Conservation (phyloP, 2,329 filamentous ascomycete genomes). For the Biscogniauxia sp. region DNA sequence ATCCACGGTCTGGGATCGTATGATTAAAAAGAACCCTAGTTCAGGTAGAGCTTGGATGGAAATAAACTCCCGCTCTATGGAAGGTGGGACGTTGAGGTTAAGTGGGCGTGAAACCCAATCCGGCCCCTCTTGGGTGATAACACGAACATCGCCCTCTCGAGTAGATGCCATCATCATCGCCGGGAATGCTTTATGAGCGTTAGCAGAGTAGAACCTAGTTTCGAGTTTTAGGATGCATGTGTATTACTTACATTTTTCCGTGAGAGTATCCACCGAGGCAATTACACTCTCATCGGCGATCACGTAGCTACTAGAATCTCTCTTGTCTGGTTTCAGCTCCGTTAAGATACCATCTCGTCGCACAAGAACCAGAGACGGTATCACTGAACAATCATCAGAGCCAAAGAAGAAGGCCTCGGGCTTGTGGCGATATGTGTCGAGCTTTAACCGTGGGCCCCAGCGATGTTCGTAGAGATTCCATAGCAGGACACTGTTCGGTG, state of each 20-base stretch:
- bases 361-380: slow-evolving; percentile 57
- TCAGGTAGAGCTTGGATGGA: slow-evolving; percentile 59
- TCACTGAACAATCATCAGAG: slow-evolving; percentile 33
- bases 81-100: slow-evolving; percentile 40
- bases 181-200: slow-evolving; percentile 22
- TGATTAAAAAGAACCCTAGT: slow-evolving; percentile 59
- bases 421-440: slow-evolving; percentile 57
- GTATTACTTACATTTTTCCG: slow-evolving; percentile 43
- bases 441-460: slow-evolving; percentile 54
- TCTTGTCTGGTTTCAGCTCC: slow-evolving; percentile 51
- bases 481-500: slow-evolving; percentile 55
- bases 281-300: slow-evolving; percentile 52
- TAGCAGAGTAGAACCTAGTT: slow-evolving; percentile 6
- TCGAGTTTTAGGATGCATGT: background rate
- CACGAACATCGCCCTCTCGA: slow-evolving; percentile 30
- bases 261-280: slow-evolving; percentile 46
- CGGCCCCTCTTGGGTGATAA: slow-evolving; percentile 33
- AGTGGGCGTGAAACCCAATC: slow-evolving; percentile 47
- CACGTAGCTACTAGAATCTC: slow-evolving; percentile 40
- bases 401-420: slow-evolving; percentile 65
- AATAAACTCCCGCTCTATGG: slow-evolving; percentile 45
- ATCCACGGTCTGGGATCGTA: slow-evolving; percentile 54
- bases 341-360: slow-evolving; percentile 62
- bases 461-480: slow-evolving; percentile 60
- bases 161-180: slow-evolving; percentile 33